Conservation (phyloP, 345 rosid species). For the Nephelium lappaceum region DNA sequence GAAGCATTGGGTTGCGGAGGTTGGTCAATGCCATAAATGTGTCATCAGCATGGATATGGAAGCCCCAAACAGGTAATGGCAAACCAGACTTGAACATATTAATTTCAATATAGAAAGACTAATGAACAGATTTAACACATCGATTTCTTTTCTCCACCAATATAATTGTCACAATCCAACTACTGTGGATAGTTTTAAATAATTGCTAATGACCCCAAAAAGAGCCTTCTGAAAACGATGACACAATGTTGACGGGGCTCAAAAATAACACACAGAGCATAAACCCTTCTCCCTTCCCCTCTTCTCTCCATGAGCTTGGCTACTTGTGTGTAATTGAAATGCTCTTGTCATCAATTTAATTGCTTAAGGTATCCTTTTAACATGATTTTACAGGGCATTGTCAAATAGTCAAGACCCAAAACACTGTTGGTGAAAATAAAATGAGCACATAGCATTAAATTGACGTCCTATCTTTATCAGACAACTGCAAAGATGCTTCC, state of each 20-base stretch:
- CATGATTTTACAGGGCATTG: not conserved
- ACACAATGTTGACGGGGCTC: not conserved
- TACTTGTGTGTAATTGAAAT: not conserved
- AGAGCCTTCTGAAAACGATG: not conserved
- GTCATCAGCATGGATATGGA: not conserved
- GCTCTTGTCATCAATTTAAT: not conserved
- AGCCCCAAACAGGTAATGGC: not conserved
- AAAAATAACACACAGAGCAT: not conserved
- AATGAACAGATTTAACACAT: not conserved
- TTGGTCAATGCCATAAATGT: not conserved
- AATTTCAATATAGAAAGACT: too few relatives aligned
- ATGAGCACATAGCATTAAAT: not conserved
- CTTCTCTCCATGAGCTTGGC: not conserved
- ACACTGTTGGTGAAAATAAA: not conserved
- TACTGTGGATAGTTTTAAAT: not conserved
- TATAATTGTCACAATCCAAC: not conserved
- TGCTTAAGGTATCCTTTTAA: not conserved
- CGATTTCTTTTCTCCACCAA: not conserved
- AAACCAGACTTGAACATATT: not conserved
- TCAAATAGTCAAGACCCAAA: not conserved
- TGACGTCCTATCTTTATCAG: not conserved
- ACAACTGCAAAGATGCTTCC: constrained; percentile 6
- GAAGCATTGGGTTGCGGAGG: not conserved
- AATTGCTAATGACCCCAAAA: not conserved
- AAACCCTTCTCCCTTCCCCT: not conserved